These are phyloP conservation scores for Cunninghamia lanceolata DNA, from an alignment of 75 land plant genomes.

Conservation along the genomic window DNA sequence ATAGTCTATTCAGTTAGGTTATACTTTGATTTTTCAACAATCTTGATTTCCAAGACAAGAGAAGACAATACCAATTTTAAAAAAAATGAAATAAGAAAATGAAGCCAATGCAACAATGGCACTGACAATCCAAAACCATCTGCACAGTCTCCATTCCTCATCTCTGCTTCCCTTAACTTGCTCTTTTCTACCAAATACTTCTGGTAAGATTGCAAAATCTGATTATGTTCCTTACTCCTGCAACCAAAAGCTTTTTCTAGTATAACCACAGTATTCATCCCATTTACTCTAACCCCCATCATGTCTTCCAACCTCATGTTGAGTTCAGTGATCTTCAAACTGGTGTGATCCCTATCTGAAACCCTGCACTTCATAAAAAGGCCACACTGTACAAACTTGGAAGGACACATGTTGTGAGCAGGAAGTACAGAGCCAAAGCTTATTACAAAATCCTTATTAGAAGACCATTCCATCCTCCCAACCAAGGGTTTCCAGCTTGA, in stretches of 20 bases:
- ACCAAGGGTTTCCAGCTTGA: conserved; percentile 17
- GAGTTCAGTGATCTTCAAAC: conserved; percentile 26
- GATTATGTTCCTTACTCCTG: conserved; percentile 10
- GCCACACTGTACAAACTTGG: conserved; percentile 17
- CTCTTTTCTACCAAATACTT: conserved; percentile 9
- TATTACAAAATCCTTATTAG: conserved; percentile 8
- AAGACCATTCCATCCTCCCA: conserved; percentile 15
- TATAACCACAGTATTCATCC: conserved; percentile 17
- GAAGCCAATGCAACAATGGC: conserved; percentile 13
- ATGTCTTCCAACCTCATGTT: conserved; percentile 37
- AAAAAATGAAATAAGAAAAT: background rate
- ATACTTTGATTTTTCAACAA: background rate
- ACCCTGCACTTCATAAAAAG: conserved; percentile 6
- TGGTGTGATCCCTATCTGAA: background rate
- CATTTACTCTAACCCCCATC: conserved; percentile 27
- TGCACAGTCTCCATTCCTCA: conserved; percentile 6
- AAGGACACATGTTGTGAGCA: background rate
- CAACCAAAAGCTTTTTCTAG: conserved; percentile 16
- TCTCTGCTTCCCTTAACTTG: conserved; percentile 8
- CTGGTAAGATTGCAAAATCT: conserved; percentile 12
- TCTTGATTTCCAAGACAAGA: background rate
- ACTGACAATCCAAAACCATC: conserved; percentile 16
- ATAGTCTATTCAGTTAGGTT: too few species aligned
- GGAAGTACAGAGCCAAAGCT: conserved; percentile 13
- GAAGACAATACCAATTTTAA: background rate